A percentile compares a stretch with the other conserved stretches of the same genome.
These are phyloP conservation scores for Pichia sp. DNA, from an alignment of 1,139 yeast genomes.

Conservation along the genomic window DNA sequence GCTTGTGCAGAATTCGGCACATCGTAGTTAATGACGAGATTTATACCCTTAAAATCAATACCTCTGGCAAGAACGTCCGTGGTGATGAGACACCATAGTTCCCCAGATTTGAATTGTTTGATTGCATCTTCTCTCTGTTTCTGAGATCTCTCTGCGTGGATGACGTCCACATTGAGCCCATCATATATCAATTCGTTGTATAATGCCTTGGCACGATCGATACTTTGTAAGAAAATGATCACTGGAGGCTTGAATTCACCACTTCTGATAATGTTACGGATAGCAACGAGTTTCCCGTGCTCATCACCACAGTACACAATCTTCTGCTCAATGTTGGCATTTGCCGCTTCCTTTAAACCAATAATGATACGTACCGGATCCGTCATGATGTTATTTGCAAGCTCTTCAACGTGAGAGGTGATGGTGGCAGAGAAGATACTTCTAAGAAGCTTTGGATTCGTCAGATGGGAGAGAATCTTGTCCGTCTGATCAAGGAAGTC, in stretches of 20 bases:
- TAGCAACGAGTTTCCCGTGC: conserved; percentile 87
- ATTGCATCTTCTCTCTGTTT: conserved; percentile 83
- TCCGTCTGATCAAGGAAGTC: conserved; percentile 93
- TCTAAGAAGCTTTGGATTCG: conserved; percentile 47
- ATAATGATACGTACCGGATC: conserved; percentile 81
- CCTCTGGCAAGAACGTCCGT: conserved; percentile 97
- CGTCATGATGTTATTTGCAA: conserved; percentile 78
- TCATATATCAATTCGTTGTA: conserved; percentile 90
- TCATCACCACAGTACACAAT: conserved; percentile 87
- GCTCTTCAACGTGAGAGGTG: conserved; percentile 87
- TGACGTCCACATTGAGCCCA: conserved; percentile 86
- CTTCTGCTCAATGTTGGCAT: conserved; percentile 73
- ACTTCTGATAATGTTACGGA: conserved; percentile 77
- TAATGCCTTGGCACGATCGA: conserved; percentile 89
- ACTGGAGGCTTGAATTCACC: conserved; percentile 93
- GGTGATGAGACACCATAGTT: conserved; percentile 92
- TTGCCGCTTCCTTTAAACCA: conserved; percentile 94
- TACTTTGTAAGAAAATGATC: conserved; percentile 84
- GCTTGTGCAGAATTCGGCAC: conserved; percentile 93
- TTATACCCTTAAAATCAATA: conserved; percentile 94
- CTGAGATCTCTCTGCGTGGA: conserved; percentile 92
- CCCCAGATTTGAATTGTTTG: conserved; percentile 79
- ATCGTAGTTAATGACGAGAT: conserved; percentile 90
- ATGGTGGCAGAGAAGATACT: conserved; percentile 94
- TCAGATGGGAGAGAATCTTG: conserved; percentile 64